Percentiles rank a stretch among this genome's conserved stretches.
Evolutionary conservation across 2,329 filamentous ascomycete species (phyloP).

Genomic region (Stemphylium beticola): DNA sequence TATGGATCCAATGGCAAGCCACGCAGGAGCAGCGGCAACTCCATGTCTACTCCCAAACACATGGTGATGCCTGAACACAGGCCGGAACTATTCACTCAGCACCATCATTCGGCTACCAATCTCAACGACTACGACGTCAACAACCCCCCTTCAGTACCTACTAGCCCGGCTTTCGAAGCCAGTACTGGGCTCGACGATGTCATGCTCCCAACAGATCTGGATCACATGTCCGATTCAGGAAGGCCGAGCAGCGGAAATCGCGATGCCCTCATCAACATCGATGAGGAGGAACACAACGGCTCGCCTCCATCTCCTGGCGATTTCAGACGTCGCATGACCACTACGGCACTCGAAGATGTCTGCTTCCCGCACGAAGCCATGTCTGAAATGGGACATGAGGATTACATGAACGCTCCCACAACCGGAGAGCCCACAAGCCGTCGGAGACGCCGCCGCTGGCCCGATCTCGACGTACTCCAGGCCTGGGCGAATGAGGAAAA

Average conservation of each 20-base stretch:
- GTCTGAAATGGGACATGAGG: slow-evolving; percentile 83
- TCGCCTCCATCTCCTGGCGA: slow-evolving; percentile 36
- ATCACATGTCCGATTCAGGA: slow-evolving; percentile 27
- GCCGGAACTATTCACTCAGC: slow-evolving; percentile 32
- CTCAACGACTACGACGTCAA: slow-evolving; percentile 65
- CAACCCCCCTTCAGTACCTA: slow-evolving; percentile 68
- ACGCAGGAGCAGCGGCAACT: slow-evolving; percentile 41
- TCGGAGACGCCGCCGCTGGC: slow-evolving; percentile 71
- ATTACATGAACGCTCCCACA: slow-evolving; percentile 61
- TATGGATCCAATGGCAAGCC: slow-evolving; percentile 46
- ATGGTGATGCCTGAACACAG: slow-evolving; percentile 17
- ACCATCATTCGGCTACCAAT: slow-evolving; percentile 40
- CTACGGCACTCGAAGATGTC: slow-evolving; percentile 82
- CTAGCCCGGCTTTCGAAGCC: slow-evolving; percentile 61
- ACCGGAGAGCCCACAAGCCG: slow-evolving; percentile 52
- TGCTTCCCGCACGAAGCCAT: slow-evolving; percentile 84
- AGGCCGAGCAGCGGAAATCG: slow-evolving; percentile 35
- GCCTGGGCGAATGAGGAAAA: slow-evolving; percentile 93
- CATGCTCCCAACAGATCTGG: slow-evolving; percentile 72
- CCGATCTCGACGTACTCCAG: slow-evolving; percentile 81
- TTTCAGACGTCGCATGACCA: slow-evolving; percentile 46
- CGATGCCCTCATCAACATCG: slow-evolving; percentile 60
- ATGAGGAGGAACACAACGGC: slow-evolving; percentile 60
- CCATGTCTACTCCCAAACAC: slow-evolving; percentile 39
- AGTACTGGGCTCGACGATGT: slow-evolving; percentile 64